Evolutionary conservation across 2,329 filamentous ascomycete species (phyloP), one percentile per base, ranked within the genome.

Genomic region (Trichoderma afroharzianum): DNA sequence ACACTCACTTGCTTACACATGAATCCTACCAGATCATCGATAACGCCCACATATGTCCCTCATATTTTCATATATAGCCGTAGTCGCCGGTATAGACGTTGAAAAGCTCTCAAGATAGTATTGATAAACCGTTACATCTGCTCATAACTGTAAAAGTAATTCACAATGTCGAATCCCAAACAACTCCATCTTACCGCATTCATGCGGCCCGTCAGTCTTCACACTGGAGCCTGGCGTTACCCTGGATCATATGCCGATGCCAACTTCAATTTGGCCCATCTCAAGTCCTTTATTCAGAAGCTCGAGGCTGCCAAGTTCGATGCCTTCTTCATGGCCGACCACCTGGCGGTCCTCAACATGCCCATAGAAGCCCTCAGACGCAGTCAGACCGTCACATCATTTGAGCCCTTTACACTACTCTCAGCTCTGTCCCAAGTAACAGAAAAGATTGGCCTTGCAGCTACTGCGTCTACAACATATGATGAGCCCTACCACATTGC

Each of bases 161-260:
- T 59, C 36, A 50, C 9, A 21, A 47, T 76, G 76, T 30, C 74
- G 24, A 71, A 74, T 33, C 61, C 68, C 12, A 82, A 81, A 53
- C 75, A 85, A 72, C 78, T 88, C 6, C 86, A 89, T 73, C 82
- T 89, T 4, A 88, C 87, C 3, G 87, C 87, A 1, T 89, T 88
- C 72, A 88, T 89, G 86, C 84, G 87, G 21, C 87, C 87, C 1
- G 85, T 89, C 2, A 85, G 82, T 59, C 78, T 88, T 11, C 86
- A 89, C 73, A 87, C 85, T 2, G 85, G 87, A 36, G 86, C 86
- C 73, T 88, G 87, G 86, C 81, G 87, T 6, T 88, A 88, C 73
- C 86, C 86, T 0, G 85, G 84, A 3, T 79, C 86, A 0, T 86
- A 85, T 70, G 81, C 87, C 0, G 87, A 88, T 70, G 87, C 87